Evolutionary conservation across 192 early-diverging fungal genomes (phyloP).

Genomic region (Coemansia sp.): DNA sequence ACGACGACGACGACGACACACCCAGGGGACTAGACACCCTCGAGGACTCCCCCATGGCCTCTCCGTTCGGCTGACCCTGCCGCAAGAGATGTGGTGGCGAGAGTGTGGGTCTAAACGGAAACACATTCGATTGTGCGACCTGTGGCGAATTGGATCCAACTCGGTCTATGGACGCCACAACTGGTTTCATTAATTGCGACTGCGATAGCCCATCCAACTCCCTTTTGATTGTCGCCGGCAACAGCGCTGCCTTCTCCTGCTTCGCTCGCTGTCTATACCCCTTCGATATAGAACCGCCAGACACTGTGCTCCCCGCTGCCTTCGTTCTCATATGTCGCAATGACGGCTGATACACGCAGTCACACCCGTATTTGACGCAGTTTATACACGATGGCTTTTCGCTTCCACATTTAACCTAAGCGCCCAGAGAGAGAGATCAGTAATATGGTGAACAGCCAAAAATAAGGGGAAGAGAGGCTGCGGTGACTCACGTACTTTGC

Average conservation of each 20-base stretch:
- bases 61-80: neutral
- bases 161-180: conserved; percentile 6
- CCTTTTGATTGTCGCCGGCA: neutral
- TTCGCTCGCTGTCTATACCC: conserved; percentile 9
- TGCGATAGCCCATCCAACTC: conserved; percentile 20
- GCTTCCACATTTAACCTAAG: conserved; percentile 50
- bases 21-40: conserved; percentile 16
- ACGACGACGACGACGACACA: no score
- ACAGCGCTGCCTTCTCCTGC: conserved; percentile 1
- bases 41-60: neutral
- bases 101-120: neutral
- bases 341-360: conserved; percentile 40
- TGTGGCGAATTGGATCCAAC: conserved; percentile 1
- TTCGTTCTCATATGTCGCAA: conserved; percentile 29
- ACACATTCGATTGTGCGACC: neutral
- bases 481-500: conserved; percentile 22
- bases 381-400: conserved; percentile 48
- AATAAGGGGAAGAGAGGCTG: no score
- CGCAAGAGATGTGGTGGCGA: neutral
- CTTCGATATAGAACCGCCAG: conserved; percentile 14
- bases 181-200: conserved; percentile 47
- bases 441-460: neutral
- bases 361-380: conserved; percentile 44
- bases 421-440: neutral
- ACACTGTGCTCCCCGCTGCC: neutral